phyloP scores from a whole-genome alignment of 345 rosid species.

The Rhizophora apiculata region DNA sequence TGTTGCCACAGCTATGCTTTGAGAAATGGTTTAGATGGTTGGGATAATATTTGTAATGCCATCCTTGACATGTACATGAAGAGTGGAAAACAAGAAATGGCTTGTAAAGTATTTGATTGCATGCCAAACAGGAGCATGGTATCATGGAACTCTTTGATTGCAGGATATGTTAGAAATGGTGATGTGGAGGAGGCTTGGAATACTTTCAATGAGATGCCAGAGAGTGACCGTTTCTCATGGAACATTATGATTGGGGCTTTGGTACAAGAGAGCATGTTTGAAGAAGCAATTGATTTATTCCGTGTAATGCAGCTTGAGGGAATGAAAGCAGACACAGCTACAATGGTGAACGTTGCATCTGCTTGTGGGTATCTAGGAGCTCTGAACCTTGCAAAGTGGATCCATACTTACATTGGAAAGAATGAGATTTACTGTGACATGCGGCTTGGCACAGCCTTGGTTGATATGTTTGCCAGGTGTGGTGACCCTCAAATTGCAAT shows the following conservation, averaged over 20 bases:
- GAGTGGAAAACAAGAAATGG: constrained; percentile 42
- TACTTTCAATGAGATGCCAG: constrained; percentile 54
- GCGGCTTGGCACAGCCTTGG: constrained; percentile 48
- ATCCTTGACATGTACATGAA: constrained; percentile 69
- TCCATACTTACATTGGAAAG: constrained; percentile 38
- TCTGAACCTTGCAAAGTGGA: constrained; percentile 60
- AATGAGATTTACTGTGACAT: constrained; percentile 41
- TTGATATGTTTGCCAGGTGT: constrained; percentile 68
- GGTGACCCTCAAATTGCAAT: constrained; percentile 59
- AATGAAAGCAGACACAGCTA: constrained; percentile 45
- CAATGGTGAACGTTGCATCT: constrained; percentile 56
- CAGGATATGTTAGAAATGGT: constrained; percentile 45
- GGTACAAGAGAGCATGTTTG: constrained; percentile 54
- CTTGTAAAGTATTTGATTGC: constrained; percentile 39
- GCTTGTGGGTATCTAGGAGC: constrained; percentile 64
- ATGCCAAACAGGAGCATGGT: constrained; percentile 54
- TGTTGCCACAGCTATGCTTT: constrained; percentile 52
- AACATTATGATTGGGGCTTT: constrained; percentile 53
- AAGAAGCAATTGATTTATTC: constrained; percentile 59
- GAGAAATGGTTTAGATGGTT: constrained; percentile 50
- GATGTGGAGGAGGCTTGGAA: constrained; percentile 51
- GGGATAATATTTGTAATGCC: constrained; percentile 52
- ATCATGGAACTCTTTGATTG: constrained; percentile 57
- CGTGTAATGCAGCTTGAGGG: constrained; percentile 51
- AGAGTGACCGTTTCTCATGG: constrained; percentile 55